Base-by-base conservation (phyloP, 2,329 filamentous ascomycete species). In the Endocalyx cinctus region DNA sequence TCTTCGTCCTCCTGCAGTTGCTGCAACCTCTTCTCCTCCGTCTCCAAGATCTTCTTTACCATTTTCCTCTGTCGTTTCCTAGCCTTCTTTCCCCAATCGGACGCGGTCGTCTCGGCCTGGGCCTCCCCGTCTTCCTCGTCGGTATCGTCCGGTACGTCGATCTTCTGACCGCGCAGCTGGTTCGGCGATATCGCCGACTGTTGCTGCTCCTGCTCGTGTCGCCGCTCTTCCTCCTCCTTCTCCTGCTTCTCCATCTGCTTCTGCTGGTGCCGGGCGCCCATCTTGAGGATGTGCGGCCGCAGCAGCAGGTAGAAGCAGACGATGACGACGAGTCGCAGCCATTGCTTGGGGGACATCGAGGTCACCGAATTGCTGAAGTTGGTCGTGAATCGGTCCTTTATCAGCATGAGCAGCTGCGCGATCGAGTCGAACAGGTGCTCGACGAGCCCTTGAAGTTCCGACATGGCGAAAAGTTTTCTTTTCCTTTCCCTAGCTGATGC, bases 301-400 rank as follows among this genome's bases (percentile, higher is more conserved):
- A 87, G 51, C 33, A 92, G 72, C 43, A 80, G 55, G 65, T 90
- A 94, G 35, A 76, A 80, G 50, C 86, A 77, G 14, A 87, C 74
- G 41, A 87, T 74, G 45, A 79, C 70, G 46, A 87, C 61, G 37
- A 92, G 70, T 29, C 86, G 83, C 48, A 92, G 70, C 67, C 72
- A 79, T 26, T 70, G 63, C 46, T 76, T 61, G 10, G 57, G 50
- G 2, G 67, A 64, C 66, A 80, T 70, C 41, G 59, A 63, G 41
- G 60, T 58, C 43, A 81, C 66, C 16, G 69, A 65, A 19, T 61
- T 51, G 34, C 58, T 50, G 13, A 78, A 34, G 53, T 80, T 80
- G 57, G 59, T 70, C 34, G 55, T 45, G 41, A 69, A 49, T 47
- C 64, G 63, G 31, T 58, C 45, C 23, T 39, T 40, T 16, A 58